Evolutionary conservation across 192 early-diverging fungal genomes (phyloP), one percentile per base, ranked within the genome.

Genomic region (Funneliformis geosporum): DNA sequence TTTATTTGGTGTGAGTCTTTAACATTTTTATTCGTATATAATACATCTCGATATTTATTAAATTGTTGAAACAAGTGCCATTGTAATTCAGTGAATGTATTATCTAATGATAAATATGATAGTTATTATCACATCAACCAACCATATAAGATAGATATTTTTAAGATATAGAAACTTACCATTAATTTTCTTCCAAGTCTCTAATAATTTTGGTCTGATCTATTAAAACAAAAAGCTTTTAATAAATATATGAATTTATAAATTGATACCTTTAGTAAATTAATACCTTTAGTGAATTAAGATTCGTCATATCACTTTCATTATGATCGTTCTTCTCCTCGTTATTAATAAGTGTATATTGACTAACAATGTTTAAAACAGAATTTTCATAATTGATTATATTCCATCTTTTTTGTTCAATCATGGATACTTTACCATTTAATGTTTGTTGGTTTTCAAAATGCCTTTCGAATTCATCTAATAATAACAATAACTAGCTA

Each of bases 31-130:
- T 90, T 89, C 8, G 91, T 84, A 77, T 86, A 96, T 16, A 94
- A 83, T 12, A 98, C 83, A 83, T 99, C 97, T 21, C 82, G 81
- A 80, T 97, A 98, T 74, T 88, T 83, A 46, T 89, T 91, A 39
- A 98, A 81, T 73, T 89, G 87, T 43, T 87, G 80, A 42, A 94
- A 86, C 14, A 95, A 71, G 2, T 85, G 70, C 4, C 73, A 80
- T 79, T 95, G 93, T 55, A 95, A 79, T 42, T 87, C 82, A 9
- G 91, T 86, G 40, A 90, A 87, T 6, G 75, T 5, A 62, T 83
- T 59, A 21, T 84, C 83, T 42, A 83, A 74, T 28, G 82, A 83
- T n/a, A 84, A 80, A 66, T 79, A 23, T 78, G 9, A 80, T 76
- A 43, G 84, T 27, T 40, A 55, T 38, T 21, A 33, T 69, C 42